Percentiles rank a stretch among this genome's conserved stretches.
Evolutionary conservation across 768 basidiomycete species (phyloP).

Genomic region (Trametes elegans): DNA sequence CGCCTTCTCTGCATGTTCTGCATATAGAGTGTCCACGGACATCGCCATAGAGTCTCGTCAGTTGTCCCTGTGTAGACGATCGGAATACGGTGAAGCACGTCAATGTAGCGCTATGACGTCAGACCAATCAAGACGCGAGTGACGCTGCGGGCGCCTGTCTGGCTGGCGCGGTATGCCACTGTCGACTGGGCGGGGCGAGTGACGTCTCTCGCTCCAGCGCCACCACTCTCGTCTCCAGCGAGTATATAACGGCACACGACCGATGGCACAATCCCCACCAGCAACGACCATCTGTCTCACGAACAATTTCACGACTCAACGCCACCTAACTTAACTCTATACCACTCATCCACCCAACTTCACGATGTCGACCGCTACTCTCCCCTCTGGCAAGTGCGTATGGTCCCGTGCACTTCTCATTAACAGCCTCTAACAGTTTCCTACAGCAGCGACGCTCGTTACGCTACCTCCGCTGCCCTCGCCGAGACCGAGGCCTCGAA

Average conservation of each 20-base stretch:
- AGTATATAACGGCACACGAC: too few species aligned
- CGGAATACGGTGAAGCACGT: too few species aligned
- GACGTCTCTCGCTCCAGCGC: constrained; percentile 13
- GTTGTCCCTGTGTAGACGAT: too few species aligned
- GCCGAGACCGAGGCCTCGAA: constrained; percentile 50
- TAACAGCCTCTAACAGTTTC: background rate
- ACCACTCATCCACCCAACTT: background rate
- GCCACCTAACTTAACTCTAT: background rate
- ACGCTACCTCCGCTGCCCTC: constrained; percentile 54
- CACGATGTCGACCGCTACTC: constrained; percentile 16
- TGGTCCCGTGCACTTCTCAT: constrained; percentile 1
- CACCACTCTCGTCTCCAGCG: background rate
- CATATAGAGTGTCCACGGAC: background rate
- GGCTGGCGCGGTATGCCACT: too few species aligned
- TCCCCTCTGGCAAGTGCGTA: constrained; percentile 18
- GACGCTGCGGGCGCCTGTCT: constrained; percentile 7
- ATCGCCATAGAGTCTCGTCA: too few species aligned
- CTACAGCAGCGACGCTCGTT: constrained; percentile 34
- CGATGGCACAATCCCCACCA: background rate
- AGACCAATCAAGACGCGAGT: background rate
- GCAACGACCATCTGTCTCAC: background rate
- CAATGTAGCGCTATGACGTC: constrained; percentile 9
- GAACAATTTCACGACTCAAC: background rate
- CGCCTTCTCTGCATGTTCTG: background rate
- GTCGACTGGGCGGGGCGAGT: constrained; percentile 1